Conservation (phyloP, 2,329 filamentous ascomycete genomes). For the Dactylellina parvicollis region DNA sequence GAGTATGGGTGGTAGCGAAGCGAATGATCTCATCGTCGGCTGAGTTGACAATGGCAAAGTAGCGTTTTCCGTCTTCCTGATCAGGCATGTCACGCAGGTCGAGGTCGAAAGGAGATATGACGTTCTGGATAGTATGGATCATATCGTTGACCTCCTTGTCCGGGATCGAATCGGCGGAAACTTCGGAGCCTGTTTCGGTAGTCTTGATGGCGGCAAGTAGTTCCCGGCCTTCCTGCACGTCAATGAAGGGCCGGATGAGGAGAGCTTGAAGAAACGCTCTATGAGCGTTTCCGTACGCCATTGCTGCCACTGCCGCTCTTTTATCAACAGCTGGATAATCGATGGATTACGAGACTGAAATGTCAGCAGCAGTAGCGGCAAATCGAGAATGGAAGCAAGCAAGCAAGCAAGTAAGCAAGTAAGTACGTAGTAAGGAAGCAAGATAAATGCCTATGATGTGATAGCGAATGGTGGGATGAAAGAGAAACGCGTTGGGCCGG, state of each 20-base stretch:
- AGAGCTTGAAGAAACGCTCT: constrained; percentile 92
- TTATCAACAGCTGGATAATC: too few species aligned
- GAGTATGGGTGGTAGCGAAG: constrained; percentile 79
- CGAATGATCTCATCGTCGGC: constrained; percentile 86
- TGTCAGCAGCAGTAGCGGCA: too few species aligned
- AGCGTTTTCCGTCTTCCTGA: constrained; percentile 73
- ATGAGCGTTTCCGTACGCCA: constrained; percentile 72
- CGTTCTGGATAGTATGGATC: constrained; percentile 75
- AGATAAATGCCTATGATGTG: too few species aligned
- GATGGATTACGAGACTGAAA: too few species aligned
- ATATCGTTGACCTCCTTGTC: constrained; percentile 74
- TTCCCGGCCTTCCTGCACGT: constrained; percentile 75
- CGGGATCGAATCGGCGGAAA: constrained; percentile 67
- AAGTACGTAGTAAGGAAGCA: neutral
- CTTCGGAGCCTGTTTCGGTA: constrained; percentile 65
- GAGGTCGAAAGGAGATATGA: constrained; percentile 81
- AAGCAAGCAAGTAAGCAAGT: too few species aligned
- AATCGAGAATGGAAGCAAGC: too few species aligned
- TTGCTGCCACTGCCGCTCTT: neutral
- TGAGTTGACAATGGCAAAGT: constrained; percentile 85
- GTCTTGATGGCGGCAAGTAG: constrained; percentile 80
- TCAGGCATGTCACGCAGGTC: constrained; percentile 81
- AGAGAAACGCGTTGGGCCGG: neutral
- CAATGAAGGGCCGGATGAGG: constrained; percentile 79
- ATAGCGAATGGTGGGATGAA: neutral